Evolutionary conservation across 2,329 filamentous ascomycete genomes (phyloP).

Genomic region (Scopulariopsis brevicaulis): DNA sequence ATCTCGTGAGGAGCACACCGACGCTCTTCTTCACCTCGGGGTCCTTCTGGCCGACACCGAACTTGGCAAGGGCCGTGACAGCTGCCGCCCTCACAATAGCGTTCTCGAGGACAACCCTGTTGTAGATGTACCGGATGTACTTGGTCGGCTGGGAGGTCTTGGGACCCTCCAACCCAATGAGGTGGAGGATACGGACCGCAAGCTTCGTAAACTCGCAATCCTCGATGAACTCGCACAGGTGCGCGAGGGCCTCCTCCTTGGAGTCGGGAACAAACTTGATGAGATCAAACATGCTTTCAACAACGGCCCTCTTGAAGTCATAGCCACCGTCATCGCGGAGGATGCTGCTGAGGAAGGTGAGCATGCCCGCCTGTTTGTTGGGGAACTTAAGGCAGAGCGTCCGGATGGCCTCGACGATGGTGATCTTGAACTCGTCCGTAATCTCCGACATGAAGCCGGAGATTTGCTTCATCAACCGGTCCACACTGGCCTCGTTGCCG

Average conservation of each 20-base stretch:
- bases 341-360: slow-evolving; percentile 94
- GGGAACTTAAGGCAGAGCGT: slow-evolving; percentile 97
- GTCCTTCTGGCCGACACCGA: slow-evolving; percentile 93
- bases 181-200: slow-evolving; percentile 86
- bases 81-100: slow-evolving; percentile 90
- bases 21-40: slow-evolving; percentile 95
- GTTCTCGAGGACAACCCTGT: slow-evolving; percentile 93
- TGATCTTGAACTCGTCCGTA: slow-evolving; percentile 99
- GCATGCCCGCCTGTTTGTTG: slow-evolving; percentile 95
- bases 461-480: slow-evolving; percentile 97
- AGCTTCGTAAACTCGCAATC: slow-evolving; percentile 99
- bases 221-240: slow-evolving; percentile 97
- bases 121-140: slow-evolving; percentile 99
- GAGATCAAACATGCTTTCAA: slow-evolving; percentile 98
- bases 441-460: slow-evolving; percentile 98
- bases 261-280: slow-evolving; percentile 97
- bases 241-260: slow-evolving; percentile 72
- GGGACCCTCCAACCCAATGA: slow-evolving; percentile 87
- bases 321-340: slow-evolving; percentile 94
- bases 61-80: slow-evolving; percentile 91
- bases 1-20: slow-evolving; percentile 80
- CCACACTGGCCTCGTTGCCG: slow-evolving; percentile 93
- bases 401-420: slow-evolving; percentile 96
- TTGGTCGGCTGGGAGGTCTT: slow-evolving; percentile 94
- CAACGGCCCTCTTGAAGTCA: slow-evolving; percentile 94